Conservation (phyloP, 2,329 filamentous ascomycete genomes). For the Penicillium sp. region DNA sequence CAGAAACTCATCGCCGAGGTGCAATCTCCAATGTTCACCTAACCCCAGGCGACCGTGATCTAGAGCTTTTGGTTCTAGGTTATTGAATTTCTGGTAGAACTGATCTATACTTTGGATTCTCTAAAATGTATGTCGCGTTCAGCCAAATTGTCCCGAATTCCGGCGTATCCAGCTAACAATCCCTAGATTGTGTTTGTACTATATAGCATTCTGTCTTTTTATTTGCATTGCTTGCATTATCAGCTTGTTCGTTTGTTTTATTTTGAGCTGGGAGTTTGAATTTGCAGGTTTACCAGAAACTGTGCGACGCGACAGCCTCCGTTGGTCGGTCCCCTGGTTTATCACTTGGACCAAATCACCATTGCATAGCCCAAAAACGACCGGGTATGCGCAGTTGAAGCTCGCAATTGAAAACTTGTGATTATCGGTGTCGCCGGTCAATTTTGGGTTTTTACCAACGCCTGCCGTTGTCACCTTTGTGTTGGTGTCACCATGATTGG, state of each 20-base stretch:
- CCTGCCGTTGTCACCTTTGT: slow-evolving; percentile 4
- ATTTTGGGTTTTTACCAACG: background rate
- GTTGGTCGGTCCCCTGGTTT: background rate
- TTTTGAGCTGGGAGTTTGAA: background rate
- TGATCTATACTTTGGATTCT: background rate
- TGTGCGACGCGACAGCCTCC: background rate
- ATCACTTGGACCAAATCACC: background rate
- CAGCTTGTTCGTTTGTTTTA: background rate
- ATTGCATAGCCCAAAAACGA: background rate
- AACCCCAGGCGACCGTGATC: slow-evolving; percentile 6
- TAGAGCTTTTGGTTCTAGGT: slow-evolving; percentile 3
- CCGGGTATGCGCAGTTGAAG: background rate
- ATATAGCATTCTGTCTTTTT: slow-evolving; percentile 6
- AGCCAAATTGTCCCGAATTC: background rate
- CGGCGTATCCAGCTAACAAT: slow-evolving; percentile 5
- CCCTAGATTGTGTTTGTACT: slow-evolving; percentile 10
- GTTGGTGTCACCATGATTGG: slow-evolving; percentile 19
- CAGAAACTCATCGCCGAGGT: slow-evolving; percentile 13
- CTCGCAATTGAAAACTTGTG: background rate
- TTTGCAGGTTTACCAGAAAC: background rate
- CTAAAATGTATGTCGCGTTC: background rate
- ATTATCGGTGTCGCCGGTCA: background rate
- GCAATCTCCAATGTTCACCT: slow-evolving; percentile 1
- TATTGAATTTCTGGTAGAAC: background rate
- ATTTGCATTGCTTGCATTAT: slow-evolving; percentile 1